These are phyloP conservation scores for Geotrichum siamense DNA, from an alignment of 1,139 yeast species.

Conservation along the genomic window DNA sequence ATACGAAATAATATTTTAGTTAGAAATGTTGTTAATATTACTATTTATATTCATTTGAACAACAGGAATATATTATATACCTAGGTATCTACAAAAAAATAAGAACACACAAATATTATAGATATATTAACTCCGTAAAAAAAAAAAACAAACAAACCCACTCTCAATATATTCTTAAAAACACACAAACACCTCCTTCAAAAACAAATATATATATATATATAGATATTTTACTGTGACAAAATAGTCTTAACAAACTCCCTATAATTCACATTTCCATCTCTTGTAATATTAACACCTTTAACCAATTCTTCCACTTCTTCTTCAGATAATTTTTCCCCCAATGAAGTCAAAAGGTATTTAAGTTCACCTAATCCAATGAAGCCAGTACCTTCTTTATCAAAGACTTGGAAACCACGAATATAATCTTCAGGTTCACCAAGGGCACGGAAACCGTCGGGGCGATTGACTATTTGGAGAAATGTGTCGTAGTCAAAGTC, in stretches of 20 bases:
- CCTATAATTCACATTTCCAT: conserved; percentile 91
- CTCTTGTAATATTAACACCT: conserved; percentile 89
- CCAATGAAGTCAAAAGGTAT: conserved; percentile 86
- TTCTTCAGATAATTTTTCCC: conserved; percentile 80
- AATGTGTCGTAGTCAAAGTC: conserved; percentile 68
- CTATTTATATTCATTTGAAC: no score
- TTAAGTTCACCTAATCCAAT: conserved; percentile 96
- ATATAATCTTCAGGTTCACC: conserved; percentile 96
- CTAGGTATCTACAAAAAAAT: no score
- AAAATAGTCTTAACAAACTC: conserved; percentile 86
- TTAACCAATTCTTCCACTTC: conserved; percentile 95
- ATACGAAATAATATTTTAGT: no score
- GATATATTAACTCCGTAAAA: no score
- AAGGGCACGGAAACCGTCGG: conserved; percentile 81
- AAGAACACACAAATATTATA: no score
- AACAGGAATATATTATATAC: no score
- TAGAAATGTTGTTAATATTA: no score
- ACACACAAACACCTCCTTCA: no score
- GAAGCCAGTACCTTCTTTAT: conserved; percentile 90
- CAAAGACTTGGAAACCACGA: conserved; percentile 96
- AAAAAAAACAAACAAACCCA: no score
- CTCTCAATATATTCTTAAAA: no score
- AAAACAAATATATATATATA: no score
- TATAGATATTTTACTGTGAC: conserved; percentile 82
- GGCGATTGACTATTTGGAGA: conserved; percentile 71